Percentiles rank a stretch among this genome's conserved stretches.
Conservation (phyloP, 2,329 filamentous ascomycete species). For the Graphiopsis chlorocephala region DNA sequence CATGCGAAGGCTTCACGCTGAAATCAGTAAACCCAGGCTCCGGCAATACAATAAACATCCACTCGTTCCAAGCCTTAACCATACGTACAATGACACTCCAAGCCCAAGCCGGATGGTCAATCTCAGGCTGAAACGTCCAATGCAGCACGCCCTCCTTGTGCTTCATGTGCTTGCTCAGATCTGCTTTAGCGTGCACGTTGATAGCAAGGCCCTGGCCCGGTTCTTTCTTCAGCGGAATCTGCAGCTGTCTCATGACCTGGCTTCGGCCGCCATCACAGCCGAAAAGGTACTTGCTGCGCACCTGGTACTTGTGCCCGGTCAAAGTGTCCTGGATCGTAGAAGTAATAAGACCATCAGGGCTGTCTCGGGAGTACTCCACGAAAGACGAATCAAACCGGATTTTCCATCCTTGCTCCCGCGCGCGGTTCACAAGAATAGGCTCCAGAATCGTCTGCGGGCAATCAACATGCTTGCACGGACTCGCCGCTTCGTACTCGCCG, state of each 20-base stretch:
- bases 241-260: slow-evolving; percentile 45
- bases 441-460: slow-evolving; percentile 46
- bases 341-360: slow-evolving; percentile 28
- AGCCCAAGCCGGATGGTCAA: slow-evolving; percentile 51
- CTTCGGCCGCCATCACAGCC: slow-evolving; percentile 56
- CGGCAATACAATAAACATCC: slow-evolving; percentile 50
- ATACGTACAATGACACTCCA: slow-evolving; percentile 55
- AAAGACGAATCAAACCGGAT: slow-evolving; percentile 42
- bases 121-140: slow-evolving; percentile 55
- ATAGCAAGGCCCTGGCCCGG: slow-evolving; percentile 49
- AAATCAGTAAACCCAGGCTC: slow-evolving; percentile 37
- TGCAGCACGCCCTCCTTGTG: slow-evolving; percentile 58
- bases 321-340: slow-evolving; percentile 39
- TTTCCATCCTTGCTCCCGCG: slow-evolving; percentile 38
- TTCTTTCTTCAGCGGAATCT: slow-evolving; percentile 45
- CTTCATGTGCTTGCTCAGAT: slow-evolving; percentile 51
- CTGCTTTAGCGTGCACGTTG: slow-evolving; percentile 50
- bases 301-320: slow-evolving; percentile 41
- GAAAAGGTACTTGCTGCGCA: slow-evolving; percentile 57
- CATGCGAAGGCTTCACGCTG: slow-evolving; percentile 41
- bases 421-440: slow-evolving; percentile 41
- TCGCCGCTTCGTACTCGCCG: slow-evolving; percentile 42
- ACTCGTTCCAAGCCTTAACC: slow-evolving; percentile 64
- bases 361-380: slow-evolving; percentile 28
- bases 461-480: slow-evolving; percentile 43